Evolutionary conservation across 2,329 filamentous ascomycete genomes (phyloP).

Genomic region (Beauveria sp.): DNA sequence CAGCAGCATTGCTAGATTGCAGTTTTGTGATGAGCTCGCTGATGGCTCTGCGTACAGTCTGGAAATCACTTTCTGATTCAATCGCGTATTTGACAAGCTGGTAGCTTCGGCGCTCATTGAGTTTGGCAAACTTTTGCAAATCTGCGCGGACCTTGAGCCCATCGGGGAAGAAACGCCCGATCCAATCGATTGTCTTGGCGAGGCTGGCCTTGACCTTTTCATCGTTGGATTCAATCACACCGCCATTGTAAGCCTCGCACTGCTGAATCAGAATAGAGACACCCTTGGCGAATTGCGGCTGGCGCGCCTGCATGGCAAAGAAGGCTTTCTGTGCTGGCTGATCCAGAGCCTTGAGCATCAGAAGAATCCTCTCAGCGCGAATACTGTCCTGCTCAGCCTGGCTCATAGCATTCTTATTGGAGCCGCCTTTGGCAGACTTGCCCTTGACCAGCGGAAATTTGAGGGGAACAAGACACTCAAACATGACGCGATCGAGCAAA

Average conservation of each 20-base stretch:
- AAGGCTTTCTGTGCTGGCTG: constrained; percentile 76
- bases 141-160: constrained; percentile 63
- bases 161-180: constrained; percentile 72
- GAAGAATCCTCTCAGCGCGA: constrained; percentile 74
- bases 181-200: constrained; percentile 62
- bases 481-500: constrained; percentile 75
- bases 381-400: constrained; percentile 66
- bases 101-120: constrained; percentile 83
- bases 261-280: constrained; percentile 69
- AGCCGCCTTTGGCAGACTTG: constrained; percentile 54
- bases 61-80: constrained; percentile 80
- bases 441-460: constrained; percentile 64
- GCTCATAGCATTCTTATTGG: constrained; percentile 32
- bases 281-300: constrained; percentile 65
- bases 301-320: constrained; percentile 74
- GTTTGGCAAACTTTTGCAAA: constrained; percentile 82
- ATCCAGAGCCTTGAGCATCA: constrained; percentile 73
- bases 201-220: constrained; percentile 64
- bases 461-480: constrained; percentile 84
- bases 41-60: constrained; percentile 81
- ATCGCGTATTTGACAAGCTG: constrained; percentile 83
- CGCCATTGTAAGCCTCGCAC: constrained; percentile 88
- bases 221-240: constrained; percentile 66
- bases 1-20: constrained; percentile 56
- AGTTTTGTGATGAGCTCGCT: constrained; percentile 82